phyloP scores from a whole-genome alignment of 106 monocot species.

The Dactylorhiza incarnata region DNA sequence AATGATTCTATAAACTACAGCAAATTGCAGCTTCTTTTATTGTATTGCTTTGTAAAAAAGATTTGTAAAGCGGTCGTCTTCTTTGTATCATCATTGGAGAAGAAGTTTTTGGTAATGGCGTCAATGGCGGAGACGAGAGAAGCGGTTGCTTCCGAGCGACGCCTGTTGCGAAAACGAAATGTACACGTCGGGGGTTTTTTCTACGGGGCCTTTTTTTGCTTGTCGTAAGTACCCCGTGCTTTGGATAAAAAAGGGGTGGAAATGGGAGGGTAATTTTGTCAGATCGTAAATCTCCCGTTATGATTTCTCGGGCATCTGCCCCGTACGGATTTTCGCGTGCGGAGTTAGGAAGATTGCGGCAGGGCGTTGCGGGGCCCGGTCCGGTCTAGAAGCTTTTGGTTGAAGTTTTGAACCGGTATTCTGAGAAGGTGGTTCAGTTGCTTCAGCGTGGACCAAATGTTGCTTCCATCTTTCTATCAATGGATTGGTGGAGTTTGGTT shows the following conservation, averaged over 20 bases:
- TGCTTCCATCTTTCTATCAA: background rate
- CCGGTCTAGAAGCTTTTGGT: background rate
- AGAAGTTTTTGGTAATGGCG: background rate
- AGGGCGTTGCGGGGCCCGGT: background rate
- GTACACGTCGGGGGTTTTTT: background rate
- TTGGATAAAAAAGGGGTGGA: background rate
- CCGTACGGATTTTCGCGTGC: background rate
- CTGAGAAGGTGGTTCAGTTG: background rate
- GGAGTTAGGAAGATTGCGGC: background rate
- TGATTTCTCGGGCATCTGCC: background rate
- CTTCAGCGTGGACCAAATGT: background rate
- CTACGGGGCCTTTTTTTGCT: background rate
- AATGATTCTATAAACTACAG: background rate
- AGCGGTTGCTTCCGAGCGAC: conserved; percentile 2
- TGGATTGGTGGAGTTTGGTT: background rate
- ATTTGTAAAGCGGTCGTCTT: background rate
- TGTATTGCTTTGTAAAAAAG: background rate
- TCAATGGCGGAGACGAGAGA: background rate
- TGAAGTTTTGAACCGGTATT: background rate
- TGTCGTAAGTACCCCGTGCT: background rate
- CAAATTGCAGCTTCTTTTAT: background rate
- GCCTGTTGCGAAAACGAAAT: background rate
- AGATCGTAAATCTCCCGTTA: background rate
- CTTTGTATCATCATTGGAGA: background rate
- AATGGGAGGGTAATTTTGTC: background rate